phyloP scores from a whole-genome alignment of 2,329 filamentous ascomycete species.

The Aspergillus latus region DNA sequence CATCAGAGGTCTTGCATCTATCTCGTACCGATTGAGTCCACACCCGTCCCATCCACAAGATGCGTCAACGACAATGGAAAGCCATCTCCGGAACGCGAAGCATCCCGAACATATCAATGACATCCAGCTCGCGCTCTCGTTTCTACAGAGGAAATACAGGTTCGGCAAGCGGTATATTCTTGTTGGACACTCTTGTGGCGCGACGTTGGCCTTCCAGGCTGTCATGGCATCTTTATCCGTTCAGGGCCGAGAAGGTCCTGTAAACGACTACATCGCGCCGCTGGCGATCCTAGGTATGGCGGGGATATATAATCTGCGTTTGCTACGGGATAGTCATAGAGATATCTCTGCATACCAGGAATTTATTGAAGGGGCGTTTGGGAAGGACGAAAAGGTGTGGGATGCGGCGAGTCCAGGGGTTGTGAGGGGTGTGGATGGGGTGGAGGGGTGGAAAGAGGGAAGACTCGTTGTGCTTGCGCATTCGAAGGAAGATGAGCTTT shows the following conservation, averaged over 20 bases:
- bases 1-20: conserved; percentile 46
- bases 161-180: conserved; percentile 45
- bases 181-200: conserved; percentile 49
- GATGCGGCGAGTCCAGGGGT: conserved; percentile 42
- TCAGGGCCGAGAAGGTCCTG: background rate
- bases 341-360: conserved; percentile 38
- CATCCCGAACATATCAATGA: conserved; percentile 50
- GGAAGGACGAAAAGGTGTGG: conserved; percentile 38
- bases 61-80: conserved; percentile 23
- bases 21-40: conserved; percentile 49
- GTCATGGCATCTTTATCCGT: conserved; percentile 35
- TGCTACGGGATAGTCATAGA: conserved; percentile 35
- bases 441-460: conserved; percentile 36
- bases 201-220: conserved; percentile 47
- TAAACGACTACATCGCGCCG: conserved; percentile 27
- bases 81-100: conserved; percentile 32
- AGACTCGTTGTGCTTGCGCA: conserved; percentile 42
- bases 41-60: conserved; percentile 44
- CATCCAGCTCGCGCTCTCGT: conserved; percentile 39
- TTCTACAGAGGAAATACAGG: conserved; percentile 42
- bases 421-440: conserved; percentile 28
- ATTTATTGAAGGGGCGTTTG: conserved; percentile 46
- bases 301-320: conserved; percentile 47
- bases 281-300: conserved; percentile 43
- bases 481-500: conserved; percentile 43